phyloP scores from a whole-genome alignment of 2,329 filamentous ascomycete genomes.

The Claviceps lovelessii region DNA sequence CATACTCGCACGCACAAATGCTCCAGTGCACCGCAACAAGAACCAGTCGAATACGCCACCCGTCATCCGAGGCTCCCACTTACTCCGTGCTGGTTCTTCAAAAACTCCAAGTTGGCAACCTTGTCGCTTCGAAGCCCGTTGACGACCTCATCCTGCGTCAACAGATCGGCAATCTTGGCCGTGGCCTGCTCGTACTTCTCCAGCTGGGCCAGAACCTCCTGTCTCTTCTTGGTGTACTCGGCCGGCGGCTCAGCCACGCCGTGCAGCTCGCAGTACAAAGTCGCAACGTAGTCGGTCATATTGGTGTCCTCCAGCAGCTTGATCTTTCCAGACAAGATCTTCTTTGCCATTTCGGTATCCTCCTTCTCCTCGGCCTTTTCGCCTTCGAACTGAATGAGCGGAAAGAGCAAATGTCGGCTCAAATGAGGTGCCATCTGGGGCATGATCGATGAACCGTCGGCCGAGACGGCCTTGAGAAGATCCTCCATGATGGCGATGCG shows the following conservation, averaged over 20 bases:
- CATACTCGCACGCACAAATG: too few species aligned
- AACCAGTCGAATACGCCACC: slow-evolving; percentile 1
- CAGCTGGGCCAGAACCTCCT: slow-evolving; percentile 72
- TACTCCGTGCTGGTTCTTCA: slow-evolving; percentile 91
- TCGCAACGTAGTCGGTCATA: slow-evolving; percentile 96
- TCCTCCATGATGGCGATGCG: slow-evolving; percentile 21
- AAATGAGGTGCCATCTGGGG: slow-evolving; percentile 83
- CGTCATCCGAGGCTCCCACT: slow-evolving; percentile 18
- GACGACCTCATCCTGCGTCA: slow-evolving; percentile 81
- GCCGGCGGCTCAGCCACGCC: slow-evolving; percentile 61
- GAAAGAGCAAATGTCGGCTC: slow-evolving; percentile 92
- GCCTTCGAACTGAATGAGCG: slow-evolving; percentile 81
- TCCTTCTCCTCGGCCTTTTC: slow-evolving; percentile 66
- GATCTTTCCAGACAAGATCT: slow-evolving; percentile 78
- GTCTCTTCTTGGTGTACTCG: slow-evolving; percentile 78
- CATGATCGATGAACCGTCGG: slow-evolving; percentile 64
- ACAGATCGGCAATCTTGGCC: slow-evolving; percentile 71
- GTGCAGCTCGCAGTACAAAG: slow-evolving; percentile 80
- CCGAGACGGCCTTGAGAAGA: slow-evolving; percentile 37
- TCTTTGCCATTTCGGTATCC: slow-evolving; percentile 41
- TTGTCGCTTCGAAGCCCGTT: slow-evolving; percentile 89
- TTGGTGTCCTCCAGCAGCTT: slow-evolving; percentile 92
- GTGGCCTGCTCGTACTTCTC: slow-evolving; percentile 78
- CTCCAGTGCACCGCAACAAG: neutral
- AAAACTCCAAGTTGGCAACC: slow-evolving; percentile 93